Conservation (phyloP, 306 rosid genomes). For the Malus asiatica region DNA sequence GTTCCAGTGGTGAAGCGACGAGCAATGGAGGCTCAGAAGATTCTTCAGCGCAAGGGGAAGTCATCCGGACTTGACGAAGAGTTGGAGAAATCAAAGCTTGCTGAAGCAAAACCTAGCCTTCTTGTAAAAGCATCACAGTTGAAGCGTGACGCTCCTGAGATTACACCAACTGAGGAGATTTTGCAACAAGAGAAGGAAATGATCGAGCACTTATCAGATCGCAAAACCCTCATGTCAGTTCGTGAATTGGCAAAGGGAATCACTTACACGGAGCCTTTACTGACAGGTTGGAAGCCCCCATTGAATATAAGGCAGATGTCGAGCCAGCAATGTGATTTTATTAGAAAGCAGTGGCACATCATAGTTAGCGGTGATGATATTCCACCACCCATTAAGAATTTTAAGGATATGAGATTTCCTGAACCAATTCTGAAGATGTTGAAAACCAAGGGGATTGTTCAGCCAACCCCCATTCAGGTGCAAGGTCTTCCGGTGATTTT, state of each 20-base stretch:
- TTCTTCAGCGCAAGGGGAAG: conserved; percentile 76
- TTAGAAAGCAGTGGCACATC: conserved; percentile 86
- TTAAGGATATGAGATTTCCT: conserved; percentile 87
- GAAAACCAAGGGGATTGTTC: conserved; percentile 47
- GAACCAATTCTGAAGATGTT: conserved; percentile 68
- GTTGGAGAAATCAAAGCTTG: conserved; percentile 44
- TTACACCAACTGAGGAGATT: conserved; percentile 68
- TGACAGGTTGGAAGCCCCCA: conserved; percentile 92
- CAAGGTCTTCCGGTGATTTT: conserved; percentile 91
- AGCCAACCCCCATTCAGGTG: conserved; percentile 94
- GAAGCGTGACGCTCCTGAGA: conserved; percentile 81
- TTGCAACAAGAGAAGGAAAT: conserved; percentile 86
- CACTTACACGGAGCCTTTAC: conserved; percentile 67
- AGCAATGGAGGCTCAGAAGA: conserved; percentile 77
- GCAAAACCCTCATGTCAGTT: conserved; percentile 83
- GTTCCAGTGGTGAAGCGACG: conserved; percentile 87
- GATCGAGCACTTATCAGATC: conserved; percentile 78
- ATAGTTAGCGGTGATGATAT: conserved; percentile 73
- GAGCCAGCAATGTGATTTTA: conserved; percentile 51
- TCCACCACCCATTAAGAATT: conserved; percentile 76
- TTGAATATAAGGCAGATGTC: conserved; percentile 66
- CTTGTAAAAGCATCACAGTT: conserved; percentile 72
- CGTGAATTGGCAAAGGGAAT: conserved; percentile 92
- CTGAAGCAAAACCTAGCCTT: conserved; percentile 76
- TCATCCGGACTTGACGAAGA: conserved; percentile 58